Evolutionary conservation across 495 filamentous ascomycete species (phyloP).

Genomic region (Aspergillus incahuasiensis): DNA sequence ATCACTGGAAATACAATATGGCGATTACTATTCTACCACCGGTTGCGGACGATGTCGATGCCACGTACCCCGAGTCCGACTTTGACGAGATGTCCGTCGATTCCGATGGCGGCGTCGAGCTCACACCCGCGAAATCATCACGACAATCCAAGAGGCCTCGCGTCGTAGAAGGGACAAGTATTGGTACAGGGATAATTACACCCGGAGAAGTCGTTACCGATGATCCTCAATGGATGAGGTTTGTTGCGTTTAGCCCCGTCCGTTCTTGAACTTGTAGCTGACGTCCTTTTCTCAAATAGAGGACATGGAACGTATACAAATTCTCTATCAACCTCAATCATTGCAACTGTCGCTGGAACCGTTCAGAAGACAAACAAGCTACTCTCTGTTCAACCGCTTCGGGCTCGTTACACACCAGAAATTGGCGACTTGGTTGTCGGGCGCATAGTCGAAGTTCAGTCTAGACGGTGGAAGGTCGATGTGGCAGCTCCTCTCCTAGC

Average conservation of each 20-base stretch:
- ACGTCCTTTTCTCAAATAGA: constrained; percentile 31
- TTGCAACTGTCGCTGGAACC: constrained; percentile 81
- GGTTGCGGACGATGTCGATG: constrained; percentile 36
- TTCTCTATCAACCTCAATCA: constrained; percentile 59
- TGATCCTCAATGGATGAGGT: constrained; percentile 97
- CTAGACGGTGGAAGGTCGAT: constrained; percentile 89
- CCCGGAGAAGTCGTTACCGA: constrained; percentile 84
- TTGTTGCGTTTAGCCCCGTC: background rate
- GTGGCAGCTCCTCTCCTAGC: constrained; percentile 80
- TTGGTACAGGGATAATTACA: constrained; percentile 61
- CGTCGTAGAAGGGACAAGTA: constrained; percentile 24
- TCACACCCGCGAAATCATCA: constrained; percentile 34
- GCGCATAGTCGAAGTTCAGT: constrained; percentile 86
- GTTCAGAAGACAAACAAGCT: constrained; percentile 92
- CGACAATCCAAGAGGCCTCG: constrained; percentile 38
- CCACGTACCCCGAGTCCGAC: constrained; percentile 28
- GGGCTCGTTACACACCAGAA: constrained; percentile 90
- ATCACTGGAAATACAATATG: constrained; percentile 44
- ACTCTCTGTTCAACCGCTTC: constrained; percentile 79
- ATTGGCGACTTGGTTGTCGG: constrained; percentile 95
- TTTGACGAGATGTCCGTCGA: constrained; percentile 48
- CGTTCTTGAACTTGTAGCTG: background rate
- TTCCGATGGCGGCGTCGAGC: constrained; percentile 59
- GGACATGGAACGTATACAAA: constrained; percentile 78
- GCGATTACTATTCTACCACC: constrained; percentile 77